Conservation (phyloP, 208 protist species). For the Novymonas esmeraldas region DNA sequence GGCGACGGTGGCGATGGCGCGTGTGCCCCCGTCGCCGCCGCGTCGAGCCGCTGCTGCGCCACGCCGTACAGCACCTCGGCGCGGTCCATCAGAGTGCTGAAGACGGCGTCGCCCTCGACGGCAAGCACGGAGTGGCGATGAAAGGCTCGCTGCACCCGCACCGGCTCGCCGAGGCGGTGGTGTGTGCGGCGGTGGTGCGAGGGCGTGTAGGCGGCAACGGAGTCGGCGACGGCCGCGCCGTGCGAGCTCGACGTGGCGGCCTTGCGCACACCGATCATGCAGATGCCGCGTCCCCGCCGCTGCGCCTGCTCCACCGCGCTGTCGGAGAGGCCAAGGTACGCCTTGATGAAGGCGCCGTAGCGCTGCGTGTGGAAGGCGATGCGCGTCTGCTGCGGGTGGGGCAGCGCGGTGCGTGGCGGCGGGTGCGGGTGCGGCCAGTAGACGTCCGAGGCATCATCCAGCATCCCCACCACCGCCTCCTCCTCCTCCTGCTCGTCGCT, state of each 20-base stretch:
- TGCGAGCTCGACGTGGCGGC: constrained; percentile 13
- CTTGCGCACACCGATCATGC: constrained; percentile 60
- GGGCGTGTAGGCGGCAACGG: background rate
- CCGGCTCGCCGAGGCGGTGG: constrained; percentile 10
- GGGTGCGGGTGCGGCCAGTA: constrained; percentile 34
- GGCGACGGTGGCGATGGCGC: constrained; percentile 4
- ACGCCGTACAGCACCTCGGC: constrained; percentile 44
- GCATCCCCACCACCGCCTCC: constrained; percentile 16
- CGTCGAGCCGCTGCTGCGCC: constrained; percentile 31
- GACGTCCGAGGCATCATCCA: no score
- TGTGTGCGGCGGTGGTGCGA: constrained; percentile 1
- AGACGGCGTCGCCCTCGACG: constrained; percentile 85
- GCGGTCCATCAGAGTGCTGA: constrained; percentile 59
- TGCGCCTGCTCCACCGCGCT: constrained; percentile 50
- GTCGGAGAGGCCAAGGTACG: constrained; percentile 66
- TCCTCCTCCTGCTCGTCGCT: constrained; percentile 18
- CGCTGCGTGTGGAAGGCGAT: constrained; percentile 60
- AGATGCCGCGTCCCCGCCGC: constrained; percentile 54
- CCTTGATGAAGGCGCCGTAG: constrained; percentile 69
- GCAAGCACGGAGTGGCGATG: constrained; percentile 77
- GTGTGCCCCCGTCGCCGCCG: constrained; percentile 1
- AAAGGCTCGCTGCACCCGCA: constrained; percentile 49
- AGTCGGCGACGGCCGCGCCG: background rate
- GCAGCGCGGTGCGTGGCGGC: constrained; percentile 16
- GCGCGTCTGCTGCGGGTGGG: constrained; percentile 27